These are phyloP conservation scores for Amanita polypyramis DNA, from an alignment of 768 basidiomycete species.

Conservation along the genomic window DNA sequence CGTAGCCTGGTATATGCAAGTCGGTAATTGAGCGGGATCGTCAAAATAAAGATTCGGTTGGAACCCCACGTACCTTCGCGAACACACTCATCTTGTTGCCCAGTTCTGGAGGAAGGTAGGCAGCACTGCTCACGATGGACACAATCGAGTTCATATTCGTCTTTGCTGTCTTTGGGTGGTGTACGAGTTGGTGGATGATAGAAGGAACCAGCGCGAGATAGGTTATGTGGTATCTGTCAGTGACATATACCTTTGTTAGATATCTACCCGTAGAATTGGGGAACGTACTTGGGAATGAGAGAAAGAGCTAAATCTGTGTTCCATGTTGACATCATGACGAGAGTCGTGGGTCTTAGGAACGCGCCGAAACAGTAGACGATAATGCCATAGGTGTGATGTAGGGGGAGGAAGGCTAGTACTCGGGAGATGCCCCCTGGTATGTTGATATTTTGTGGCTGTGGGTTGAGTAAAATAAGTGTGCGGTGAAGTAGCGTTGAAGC, in stretches of 20 bases:
- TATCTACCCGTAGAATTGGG: too few species aligned
- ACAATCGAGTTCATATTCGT: constrained; percentile 44
- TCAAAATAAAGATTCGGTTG: background rate
- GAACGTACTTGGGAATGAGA: background rate
- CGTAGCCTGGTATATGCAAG: constrained; percentile 38
- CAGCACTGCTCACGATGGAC: constrained; percentile 42
- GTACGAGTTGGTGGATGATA: constrained; percentile 51
- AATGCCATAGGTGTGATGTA: constrained; percentile 62
- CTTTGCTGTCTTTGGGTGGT: constrained; percentile 37
- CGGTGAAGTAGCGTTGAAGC: constrained; percentile 5
- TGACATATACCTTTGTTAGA: too few species aligned
- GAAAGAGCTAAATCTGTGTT: constrained; percentile 16
- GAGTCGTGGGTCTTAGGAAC: constrained; percentile 34
- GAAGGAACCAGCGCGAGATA: constrained; percentile 48
- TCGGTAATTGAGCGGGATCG: background rate
- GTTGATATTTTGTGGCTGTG: constrained; percentile 26
- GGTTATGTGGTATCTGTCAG: constrained; percentile 43
- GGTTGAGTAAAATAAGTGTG: background rate
- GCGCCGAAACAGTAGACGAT: constrained; percentile 38
- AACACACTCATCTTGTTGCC: constrained; percentile 27
- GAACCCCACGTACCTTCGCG: constrained; percentile 32
- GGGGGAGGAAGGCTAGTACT: constrained; percentile 48
- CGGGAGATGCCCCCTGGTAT: constrained; percentile 38
- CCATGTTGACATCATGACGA: constrained; percentile 54
- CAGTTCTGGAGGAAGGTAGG: constrained; percentile 54